Percentiles rank a stretch among this genome's conserved stretches.
phyloP scores from a whole-genome alignment of 2,329 filamentous ascomycete genomes.

The Xylariaceae sp. region DNA sequence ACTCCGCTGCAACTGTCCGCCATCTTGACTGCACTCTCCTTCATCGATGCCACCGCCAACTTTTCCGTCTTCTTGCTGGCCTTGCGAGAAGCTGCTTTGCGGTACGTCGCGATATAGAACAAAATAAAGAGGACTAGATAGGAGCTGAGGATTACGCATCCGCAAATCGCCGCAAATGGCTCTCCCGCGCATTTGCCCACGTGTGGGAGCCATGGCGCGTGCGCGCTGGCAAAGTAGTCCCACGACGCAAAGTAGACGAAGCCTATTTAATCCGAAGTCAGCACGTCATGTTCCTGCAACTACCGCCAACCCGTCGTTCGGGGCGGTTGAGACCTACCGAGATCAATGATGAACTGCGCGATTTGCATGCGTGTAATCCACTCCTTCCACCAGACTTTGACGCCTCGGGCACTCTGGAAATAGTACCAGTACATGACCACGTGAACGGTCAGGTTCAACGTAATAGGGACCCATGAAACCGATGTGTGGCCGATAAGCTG shows the following conservation, averaged over 20 bases:
- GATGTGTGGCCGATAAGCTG: constrained; percentile 88
- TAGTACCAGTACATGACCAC: constrained; percentile 99
- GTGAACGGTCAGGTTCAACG: constrained; percentile 85
- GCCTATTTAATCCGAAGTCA: constrained; percentile 35
- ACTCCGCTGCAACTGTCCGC: constrained; percentile 22
- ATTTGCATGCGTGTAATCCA: constrained; percentile 97
- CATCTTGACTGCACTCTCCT: constrained; percentile 20
- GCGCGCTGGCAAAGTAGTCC: constrained; percentile 70
- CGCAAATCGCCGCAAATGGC: constrained; percentile 72
- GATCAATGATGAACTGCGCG: constrained; percentile 89
- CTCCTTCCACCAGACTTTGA: constrained; percentile 98
- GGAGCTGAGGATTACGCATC: constrained; percentile 68
- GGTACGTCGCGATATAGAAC: constrained; percentile 75
- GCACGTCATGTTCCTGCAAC: too few species aligned
- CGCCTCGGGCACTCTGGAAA: constrained; percentile 92
- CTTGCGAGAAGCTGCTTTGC: constrained; percentile 52
- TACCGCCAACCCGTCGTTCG: too few species aligned
- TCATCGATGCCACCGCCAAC: constrained; percentile 16
- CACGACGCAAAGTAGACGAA: constrained; percentile 79
- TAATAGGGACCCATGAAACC: constrained; percentile 90
- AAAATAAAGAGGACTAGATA: constrained; percentile 76
- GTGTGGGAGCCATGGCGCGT: constrained; percentile 68
- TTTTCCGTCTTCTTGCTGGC: constrained; percentile 15
- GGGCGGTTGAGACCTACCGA: constrained; percentile 55
- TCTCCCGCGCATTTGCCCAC: constrained; percentile 68